Percentiles rank a stretch among this genome's conserved stretches.
phyloP scores from a whole-genome alignment of 257 asterid genomes.

The Thymus quinquecostatus region DNA sequence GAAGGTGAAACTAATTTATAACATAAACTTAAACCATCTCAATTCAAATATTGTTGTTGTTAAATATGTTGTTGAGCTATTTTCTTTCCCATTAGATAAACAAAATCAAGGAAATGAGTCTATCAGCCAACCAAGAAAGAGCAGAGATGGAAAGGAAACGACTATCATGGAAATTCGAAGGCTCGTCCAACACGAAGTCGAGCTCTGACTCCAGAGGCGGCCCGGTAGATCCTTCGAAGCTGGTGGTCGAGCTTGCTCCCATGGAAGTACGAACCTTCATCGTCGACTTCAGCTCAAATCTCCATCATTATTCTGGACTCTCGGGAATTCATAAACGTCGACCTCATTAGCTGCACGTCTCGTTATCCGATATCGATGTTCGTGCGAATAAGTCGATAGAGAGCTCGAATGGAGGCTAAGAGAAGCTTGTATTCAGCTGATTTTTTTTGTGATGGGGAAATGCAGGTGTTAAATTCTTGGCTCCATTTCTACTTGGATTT shows the following conservation, averaged over 20 bases:
- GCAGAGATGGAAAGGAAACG: conserved; percentile 75
- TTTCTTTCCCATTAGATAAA: conserved; percentile 43
- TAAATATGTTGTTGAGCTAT: not conserved
- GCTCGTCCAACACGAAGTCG: conserved; percentile 32
- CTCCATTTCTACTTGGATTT: not conserved
- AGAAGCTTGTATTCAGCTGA: not conserved
- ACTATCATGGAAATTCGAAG: conserved; percentile 67
- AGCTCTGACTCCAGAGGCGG: conserved; percentile 49
- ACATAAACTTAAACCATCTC: too few species aligned
- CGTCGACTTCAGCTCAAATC: not conserved
- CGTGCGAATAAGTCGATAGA: too few species aligned
- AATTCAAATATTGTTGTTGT: too few species aligned
- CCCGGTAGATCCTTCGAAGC: conserved; percentile 61
- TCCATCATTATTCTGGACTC: too few species aligned
- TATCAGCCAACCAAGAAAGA: conserved; percentile 82
- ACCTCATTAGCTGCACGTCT: not conserved
- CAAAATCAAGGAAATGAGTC: conserved; percentile 58
- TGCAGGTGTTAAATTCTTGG: too few species aligned
- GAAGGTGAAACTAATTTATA: conserved; percentile 50
- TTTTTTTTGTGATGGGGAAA: not conserved
- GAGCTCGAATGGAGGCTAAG: not conserved
- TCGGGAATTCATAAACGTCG: not conserved
- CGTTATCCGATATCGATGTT: not conserved
- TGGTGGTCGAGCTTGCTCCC: conserved; percentile 75
- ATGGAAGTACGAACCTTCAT: conserved; percentile 88